Base-by-base conservation (phyloP, 106 monocot genomes). In the Vanilla planifolia region DNA sequence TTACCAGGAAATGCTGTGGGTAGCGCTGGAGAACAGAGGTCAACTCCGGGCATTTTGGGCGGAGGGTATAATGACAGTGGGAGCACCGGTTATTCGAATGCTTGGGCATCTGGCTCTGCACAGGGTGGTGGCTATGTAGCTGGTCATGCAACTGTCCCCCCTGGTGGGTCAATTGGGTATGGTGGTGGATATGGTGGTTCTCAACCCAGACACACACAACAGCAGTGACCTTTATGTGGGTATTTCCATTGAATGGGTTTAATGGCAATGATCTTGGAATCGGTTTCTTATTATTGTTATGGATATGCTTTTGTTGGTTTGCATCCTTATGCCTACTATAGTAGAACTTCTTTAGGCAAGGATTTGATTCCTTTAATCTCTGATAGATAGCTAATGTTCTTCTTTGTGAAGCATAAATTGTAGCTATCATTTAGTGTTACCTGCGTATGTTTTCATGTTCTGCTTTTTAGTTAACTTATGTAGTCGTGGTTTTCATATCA, bases 31-130 rank as follows among this genome's bases (percentile, higher is more conserved):
- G 75, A 69, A 58, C 75, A 76, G 59, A 69, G 70, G 29, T n/a
- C 64, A 4, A 76, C 67, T 51, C 60, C 80, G 66, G 84, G 84
- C 13, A 42, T 43, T 15, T 4, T 40, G n/a, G 68, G 86, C 34
- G 77, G 82, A 63, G 86, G 89, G 1, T 91, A 91, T 68, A 76
- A 79, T 28, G 81, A 89, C 9, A 72, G 40, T 75, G 82, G 61
- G 9, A 62, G 36, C 43, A 51, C 71, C 5, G 85, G 79, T 22
- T 92, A 98, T 73, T 48, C 75, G 2, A 88, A 64, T 67, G 14
- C 79, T 51, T 92, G 91, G 96, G 85, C 74, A 34, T 64, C 83
- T 51, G 94, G 89, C 43, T 57, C 89, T 59, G 83, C 86, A 7
- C 95, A 84, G 41, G 86, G 74, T 16, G 80, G 56, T 11, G 68